These are phyloP conservation scores for Nadsonia starkeyi-henricii DNA, from an alignment of 1,139 yeast species.

Conservation along the genomic window DNA sequence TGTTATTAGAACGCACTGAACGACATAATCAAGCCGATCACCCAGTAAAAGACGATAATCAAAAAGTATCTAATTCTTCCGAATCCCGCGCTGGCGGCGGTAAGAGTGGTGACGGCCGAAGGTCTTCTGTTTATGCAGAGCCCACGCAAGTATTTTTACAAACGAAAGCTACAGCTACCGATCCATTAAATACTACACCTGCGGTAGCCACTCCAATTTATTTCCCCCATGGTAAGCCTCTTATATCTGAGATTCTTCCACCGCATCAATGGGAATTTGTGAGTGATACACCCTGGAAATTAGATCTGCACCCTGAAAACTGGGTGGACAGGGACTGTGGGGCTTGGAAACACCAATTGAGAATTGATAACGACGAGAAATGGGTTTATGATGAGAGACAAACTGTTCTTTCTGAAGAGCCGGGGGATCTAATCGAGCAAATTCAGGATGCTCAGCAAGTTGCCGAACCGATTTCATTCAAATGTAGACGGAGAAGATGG, in stretches of 20 bases:
- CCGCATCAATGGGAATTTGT: slow-evolving; percentile 18
- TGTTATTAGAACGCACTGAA: background rate
- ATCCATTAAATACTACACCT: background rate
- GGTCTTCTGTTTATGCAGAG: no score
- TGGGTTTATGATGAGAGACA: slow-evolving; percentile 18
- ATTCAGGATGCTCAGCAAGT: no score
- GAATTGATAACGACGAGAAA: slow-evolving; percentile 17
- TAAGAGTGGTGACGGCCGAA: no score
- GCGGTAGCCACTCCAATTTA: background rate
- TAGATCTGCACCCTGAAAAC: slow-evolving; percentile 16
- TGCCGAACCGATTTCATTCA: slow-evolving; percentile 8
- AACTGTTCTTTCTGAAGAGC: background rate
- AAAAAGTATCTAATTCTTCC: background rate
- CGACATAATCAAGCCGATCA: background rate
- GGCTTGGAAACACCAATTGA: slow-evolving; percentile 2
- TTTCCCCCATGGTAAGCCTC: slow-evolving; percentile 9
- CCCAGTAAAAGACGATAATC: background rate
- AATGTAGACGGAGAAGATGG: slow-evolving; percentile 19
- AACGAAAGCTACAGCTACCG: background rate
- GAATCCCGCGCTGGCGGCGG: background rate
- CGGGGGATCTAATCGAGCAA: no score
- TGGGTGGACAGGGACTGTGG: slow-evolving; percentile 13
- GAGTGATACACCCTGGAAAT: slow-evolving; percentile 14
- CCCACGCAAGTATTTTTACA: background rate
- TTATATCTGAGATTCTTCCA: slow-evolving; percentile 14